Base-by-base conservation (phyloP, 495 filamentous ascomycete genomes). In the Filosporella fistucella region DNA sequence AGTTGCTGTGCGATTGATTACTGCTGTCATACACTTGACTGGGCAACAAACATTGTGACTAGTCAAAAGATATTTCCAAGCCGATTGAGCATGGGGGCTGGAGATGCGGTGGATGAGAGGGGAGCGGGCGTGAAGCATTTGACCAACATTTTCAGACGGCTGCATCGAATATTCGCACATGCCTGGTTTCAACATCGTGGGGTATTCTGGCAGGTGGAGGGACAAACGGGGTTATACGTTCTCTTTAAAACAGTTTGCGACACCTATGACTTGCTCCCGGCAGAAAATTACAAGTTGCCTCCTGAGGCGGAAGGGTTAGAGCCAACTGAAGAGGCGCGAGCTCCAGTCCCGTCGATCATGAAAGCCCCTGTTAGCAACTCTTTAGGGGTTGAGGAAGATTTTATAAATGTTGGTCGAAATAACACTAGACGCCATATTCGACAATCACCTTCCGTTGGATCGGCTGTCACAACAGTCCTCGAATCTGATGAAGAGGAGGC, bases 181-280 rank as follows among this genome's bases (percentile, higher is more conserved):
- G 93, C 93, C 10, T 98, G 93, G 93, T 98, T 96, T 64, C 90
- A 96, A 63, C 93, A 98, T 61, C 80, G 89, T 16, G 81, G 81
- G 40, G 84, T 95, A n/a, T 98, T 97, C 60, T 96, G 91, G 90
- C 81, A 86, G 30, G 85, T 96, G n/a, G 94, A 98, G 64, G 76
- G 76, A 11, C 77, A 86, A 61, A 85, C 85, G 37, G 93, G 93
- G 9, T 66, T 98, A 1, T 98, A 97, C 62, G 75, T 93, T 30
- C 85, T 98, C 50, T 97, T 97, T 74, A 97, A 96, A 74, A 94
- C 85, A 0, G 91, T 97, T 24, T 96, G 90, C 58, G 93, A 97
- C 58, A 74, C 80, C 55, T 97, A 96, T 64, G 76, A 79, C 32
- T 76, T 97, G 23, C 84, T 98, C 36, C 89, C 88, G 2, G 80